Conservation (phyloP, 176 grass and related monocot species). For the Elymus sibiricus region DNA sequence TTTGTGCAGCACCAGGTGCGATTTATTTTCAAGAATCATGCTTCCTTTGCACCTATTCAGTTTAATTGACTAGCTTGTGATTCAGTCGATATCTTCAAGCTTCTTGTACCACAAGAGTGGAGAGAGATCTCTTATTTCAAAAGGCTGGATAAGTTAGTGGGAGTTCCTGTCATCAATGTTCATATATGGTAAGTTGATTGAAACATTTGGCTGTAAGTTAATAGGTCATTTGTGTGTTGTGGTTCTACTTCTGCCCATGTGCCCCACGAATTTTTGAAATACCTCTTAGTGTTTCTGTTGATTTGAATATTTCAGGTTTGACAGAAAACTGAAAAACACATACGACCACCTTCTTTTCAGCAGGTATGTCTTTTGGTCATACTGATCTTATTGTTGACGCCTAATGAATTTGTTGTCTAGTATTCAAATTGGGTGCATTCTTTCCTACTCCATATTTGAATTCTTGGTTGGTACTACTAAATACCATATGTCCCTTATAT, state of each 20-base stretch:
- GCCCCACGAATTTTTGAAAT: background rate
- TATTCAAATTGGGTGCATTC: slow-evolving; percentile 6
- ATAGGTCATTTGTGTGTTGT: slow-evolving; percentile 12
- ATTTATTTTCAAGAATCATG: slow-evolving; percentile 18
- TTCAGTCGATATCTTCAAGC: slow-evolving; percentile 97
- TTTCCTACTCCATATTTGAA: background rate
- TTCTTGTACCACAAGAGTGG: slow-evolving; percentile 95
- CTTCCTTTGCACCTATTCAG: slow-evolving; percentile 26
- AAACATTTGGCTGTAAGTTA: slow-evolving; percentile 24
- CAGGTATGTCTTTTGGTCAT: slow-evolving; percentile 46
- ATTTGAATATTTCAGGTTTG: slow-evolving; percentile 68
- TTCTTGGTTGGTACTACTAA: background rate
- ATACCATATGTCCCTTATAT: background rate
- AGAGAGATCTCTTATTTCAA: slow-evolving; percentile 89
- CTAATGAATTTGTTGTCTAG: slow-evolving; percentile 19
- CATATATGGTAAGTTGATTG: slow-evolving; percentile 87
- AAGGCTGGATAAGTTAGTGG: slow-evolving; percentile 87
- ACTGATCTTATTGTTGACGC: slow-evolving; percentile 5
- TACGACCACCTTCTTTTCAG: slow-evolving; percentile 97
- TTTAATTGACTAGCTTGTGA: slow-evolving; percentile 41
- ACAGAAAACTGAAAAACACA: slow-evolving; percentile 93
- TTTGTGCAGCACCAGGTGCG: slow-evolving; percentile 79
- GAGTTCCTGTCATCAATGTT: slow-evolving; percentile 99
- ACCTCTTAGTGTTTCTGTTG: slow-evolving; percentile 23
- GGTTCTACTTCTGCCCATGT: slow-evolving; percentile 16